Conservation (phyloP, 495 filamentous ascomycete genomes). For the Penicillium pulvis region DNA sequence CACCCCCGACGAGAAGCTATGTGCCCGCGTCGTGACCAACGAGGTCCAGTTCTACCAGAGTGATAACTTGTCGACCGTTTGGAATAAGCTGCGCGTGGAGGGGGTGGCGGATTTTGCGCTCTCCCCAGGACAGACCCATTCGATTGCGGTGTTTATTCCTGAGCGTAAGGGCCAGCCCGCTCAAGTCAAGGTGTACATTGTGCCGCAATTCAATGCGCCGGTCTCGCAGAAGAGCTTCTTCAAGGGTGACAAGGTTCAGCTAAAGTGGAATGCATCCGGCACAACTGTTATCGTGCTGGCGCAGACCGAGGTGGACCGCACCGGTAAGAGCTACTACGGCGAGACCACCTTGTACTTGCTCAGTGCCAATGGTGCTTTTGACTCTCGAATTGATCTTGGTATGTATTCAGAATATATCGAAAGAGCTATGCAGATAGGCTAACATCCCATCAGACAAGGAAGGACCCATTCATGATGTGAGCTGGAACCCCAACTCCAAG, state of each 20-base stretch:
- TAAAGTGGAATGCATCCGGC: slow-evolving; percentile 94
- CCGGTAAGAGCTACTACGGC: slow-evolving; percentile 98
- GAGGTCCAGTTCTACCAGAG: slow-evolving; percentile 97
- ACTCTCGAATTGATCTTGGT: slow-evolving; percentile 85
- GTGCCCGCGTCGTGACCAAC: slow-evolving; percentile 91
- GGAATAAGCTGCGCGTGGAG: slow-evolving; percentile 93
- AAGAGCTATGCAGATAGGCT: slow-evolving; percentile 1
- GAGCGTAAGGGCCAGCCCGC: slow-evolving; percentile 96
- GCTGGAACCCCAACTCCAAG: slow-evolving; percentile 96
- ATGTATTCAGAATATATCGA: slow-evolving; percentile 16
- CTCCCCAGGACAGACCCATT: slow-evolving; percentile 82
- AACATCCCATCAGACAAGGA: slow-evolving; percentile 73
- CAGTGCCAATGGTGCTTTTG: slow-evolving; percentile 87
- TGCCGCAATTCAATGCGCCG: slow-evolving; percentile 76
- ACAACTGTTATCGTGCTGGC: slow-evolving; percentile 92
- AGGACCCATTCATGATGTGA: slow-evolving; percentile 95
- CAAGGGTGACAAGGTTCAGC: slow-evolving; percentile 97
- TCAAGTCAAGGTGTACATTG: slow-evolving; percentile 88
- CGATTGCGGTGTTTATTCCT: slow-evolving; percentile 89
- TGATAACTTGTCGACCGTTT: slow-evolving; percentile 78
- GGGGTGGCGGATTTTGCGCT: slow-evolving; percentile 89
- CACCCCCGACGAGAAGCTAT: slow-evolving; percentile 86
- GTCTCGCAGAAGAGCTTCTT: slow-evolving; percentile 98
- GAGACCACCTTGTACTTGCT: slow-evolving; percentile 97
- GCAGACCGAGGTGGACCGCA: slow-evolving; percentile 97